A percentile compares a stretch with the other conserved stretches of the same genome.
Conservation (phyloP, 1,284 basidiomycete species). For the Marasmius sp. region DNA sequence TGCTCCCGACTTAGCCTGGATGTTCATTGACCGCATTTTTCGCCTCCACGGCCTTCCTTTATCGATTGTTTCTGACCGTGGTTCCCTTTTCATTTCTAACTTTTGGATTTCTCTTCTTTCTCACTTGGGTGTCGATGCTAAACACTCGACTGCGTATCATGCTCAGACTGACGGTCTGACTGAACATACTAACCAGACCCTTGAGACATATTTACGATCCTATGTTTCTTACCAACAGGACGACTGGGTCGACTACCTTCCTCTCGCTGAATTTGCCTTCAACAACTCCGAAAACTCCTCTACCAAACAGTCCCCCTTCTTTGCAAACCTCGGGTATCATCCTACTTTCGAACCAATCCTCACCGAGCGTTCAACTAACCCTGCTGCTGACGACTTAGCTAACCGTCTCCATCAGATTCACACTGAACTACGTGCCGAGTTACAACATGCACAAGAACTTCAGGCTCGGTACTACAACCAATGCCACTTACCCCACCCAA, state of each 20-base stretch:
- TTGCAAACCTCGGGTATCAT: slow-evolving; percentile 34
- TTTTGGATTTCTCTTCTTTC: slow-evolving; percentile 27
- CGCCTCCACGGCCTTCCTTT: not conserved
- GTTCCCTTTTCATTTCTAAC: slow-evolving; percentile 30
- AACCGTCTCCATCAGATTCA: not conserved
- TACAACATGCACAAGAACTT: not conserved
- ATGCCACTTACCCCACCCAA: not conserved
- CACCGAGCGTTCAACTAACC: slow-evolving; percentile 18
- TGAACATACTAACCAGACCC: slow-evolving; percentile 41
- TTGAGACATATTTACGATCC: slow-evolving; percentile 37
- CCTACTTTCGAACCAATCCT: slow-evolving; percentile 24
- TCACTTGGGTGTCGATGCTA: slow-evolving; percentile 20
- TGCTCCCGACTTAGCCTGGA: not conserved
- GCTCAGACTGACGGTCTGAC: slow-evolving; percentile 37
- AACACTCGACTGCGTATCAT: slow-evolving; percentile 29
- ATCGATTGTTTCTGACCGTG: slow-evolving; percentile 23
- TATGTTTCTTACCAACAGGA: slow-evolving; percentile 41
- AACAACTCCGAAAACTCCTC: slow-evolving; percentile 42
- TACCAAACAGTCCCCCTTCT: slow-evolving; percentile 24
- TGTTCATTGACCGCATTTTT: not conserved
- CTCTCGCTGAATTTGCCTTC: slow-evolving; percentile 44
- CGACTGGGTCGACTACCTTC: slow-evolving; percentile 43
- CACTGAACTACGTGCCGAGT: not conserved
- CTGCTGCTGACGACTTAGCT: not conserved
- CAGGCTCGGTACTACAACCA: not conserved